Conservation (phyloP, 2,329 filamentous ascomycete species). For the Pseudodiploospora longispora region DNA sequence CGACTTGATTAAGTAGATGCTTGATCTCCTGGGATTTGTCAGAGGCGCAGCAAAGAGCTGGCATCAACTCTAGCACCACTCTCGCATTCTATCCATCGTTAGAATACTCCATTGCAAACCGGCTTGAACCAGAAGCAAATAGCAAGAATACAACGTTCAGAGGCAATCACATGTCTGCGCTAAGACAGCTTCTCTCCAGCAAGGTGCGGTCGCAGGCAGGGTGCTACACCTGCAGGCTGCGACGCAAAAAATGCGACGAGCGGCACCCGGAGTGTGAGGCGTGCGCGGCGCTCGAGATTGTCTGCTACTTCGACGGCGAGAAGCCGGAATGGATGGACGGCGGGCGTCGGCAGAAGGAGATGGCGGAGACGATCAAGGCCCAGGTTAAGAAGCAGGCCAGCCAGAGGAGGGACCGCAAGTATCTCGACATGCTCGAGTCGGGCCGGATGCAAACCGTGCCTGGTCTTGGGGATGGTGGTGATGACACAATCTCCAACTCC, state of each 20-base stretch:
- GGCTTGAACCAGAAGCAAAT: too few relatives aligned
- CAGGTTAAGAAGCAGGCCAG: constrained; percentile 48
- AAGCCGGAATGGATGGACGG: constrained; percentile 54
- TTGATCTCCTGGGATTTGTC: too few relatives aligned
- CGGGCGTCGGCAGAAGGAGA: constrained; percentile 39
- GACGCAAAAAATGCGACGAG: constrained; percentile 55
- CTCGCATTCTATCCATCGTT: too few relatives aligned
- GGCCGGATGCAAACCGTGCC: constrained; percentile 11
- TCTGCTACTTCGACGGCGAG: constrained; percentile 42
- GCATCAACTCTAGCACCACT: too few relatives aligned
- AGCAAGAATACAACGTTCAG: too few relatives aligned
- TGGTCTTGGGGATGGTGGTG: constrained; percentile 6
- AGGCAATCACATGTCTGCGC: constrained; percentile 2
- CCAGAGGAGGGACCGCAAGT: constrained; percentile 41
- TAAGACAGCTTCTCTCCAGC: constrained; percentile 6
- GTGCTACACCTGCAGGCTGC: constrained; percentile 54
- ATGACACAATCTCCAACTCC: neutral
- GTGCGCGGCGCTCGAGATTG: constrained; percentile 47
- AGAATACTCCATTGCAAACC: too few relatives aligned
- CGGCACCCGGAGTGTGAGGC: constrained; percentile 40
- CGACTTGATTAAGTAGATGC: too few relatives aligned
- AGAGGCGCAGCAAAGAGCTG: too few relatives aligned
- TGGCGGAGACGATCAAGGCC: constrained; percentile 45
- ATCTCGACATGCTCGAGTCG: constrained; percentile 33
- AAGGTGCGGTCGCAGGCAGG: constrained; percentile 35